Evolutionary conservation across 1,284 basidiomycete species (phyloP), one percentile per base, ranked within the genome.

Genomic region (Peniophora sp.): DNA sequence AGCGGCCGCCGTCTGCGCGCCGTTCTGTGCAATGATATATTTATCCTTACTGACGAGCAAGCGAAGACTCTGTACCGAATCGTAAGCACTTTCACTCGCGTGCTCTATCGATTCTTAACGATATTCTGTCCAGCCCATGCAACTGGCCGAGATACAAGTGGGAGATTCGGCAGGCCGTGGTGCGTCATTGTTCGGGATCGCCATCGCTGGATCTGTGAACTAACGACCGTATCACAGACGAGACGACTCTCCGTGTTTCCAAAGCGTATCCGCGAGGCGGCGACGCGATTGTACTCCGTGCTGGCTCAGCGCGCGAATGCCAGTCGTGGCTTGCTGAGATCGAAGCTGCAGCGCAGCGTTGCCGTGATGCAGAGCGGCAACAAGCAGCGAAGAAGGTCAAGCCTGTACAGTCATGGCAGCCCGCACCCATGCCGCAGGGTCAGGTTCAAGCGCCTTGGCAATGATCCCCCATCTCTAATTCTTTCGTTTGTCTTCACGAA

Each of bases 1-100:
- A 91, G 89, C 54, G 85, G 90, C 1, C 74, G 89, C 44, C 89
- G 83, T 61, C 67, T 97, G 43, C 76, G 81, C 45, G 79, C 77
- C n/a, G 82, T 90, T 63, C 64, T 92, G 53, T 92, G 89, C 59
- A 91, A 77, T 59, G 89, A 93, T 60, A 85, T 92, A 45, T 62
- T 93, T 38, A 83, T 93, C 1, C 70, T 94, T 44, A 84, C 88
- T 12, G 86, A 92, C 57, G 81, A 82, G 27, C 65, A 65, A 2
- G 77, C 77, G 22, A 80, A 77, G 55, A 80, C 80, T 10, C 64
- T 94, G 12, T 94, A 94, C 65, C 79, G 87, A 39, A 88, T 92
- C 81, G 91, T 92, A 53, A 59, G 82, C 71, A 34, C n/a, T 16
- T 32, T 12, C 6, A 52, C 55, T 48, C 20, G 36, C 11, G 25